Evolutionary conservation across 1,284 basidiomycete species (phyloP), one percentile per base, ranked within the genome.

Genomic region (Albatrellus sp.): DNA sequence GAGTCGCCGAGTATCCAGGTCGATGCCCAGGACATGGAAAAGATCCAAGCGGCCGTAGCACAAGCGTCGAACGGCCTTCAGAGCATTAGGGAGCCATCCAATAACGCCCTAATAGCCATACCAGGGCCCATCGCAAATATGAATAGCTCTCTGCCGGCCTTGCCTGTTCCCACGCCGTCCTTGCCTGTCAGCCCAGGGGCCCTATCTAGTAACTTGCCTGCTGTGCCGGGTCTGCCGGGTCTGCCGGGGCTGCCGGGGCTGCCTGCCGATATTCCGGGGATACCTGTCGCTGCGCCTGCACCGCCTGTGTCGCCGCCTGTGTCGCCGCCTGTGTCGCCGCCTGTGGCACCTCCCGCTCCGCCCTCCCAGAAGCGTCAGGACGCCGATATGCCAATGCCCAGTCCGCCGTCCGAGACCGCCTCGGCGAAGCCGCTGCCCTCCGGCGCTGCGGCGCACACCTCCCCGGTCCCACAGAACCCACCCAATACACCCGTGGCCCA

Each of bases 391-490:
- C 7, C 24, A 7, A 24, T 7, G 7, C 7, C 24, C 24, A 24
- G 24, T 24, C 4, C 24, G 24, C 24, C 24, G 24, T 24, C 24
- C 24, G 3, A 3, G 33, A 19, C 42, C 17, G 20, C 40, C 6
- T 31, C 40, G 40, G 14, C 13, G 37, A 20, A 2, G 19, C 19
- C 14, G 37, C 9, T 16, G 24, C 14, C 19, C 37, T 13, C 37
- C 2, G 14, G n/a, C 11, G n/a, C 39, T 14, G 9, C 12, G 7
- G 8, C 19, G 16, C 13, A 29, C 30, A 45, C 50, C 48, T 56
- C 55, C n/a, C 54, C 55, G 3, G 40, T 55, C 34, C 55, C 55
- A 3, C 37, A 39, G 24, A 54, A 53, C 49, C 55, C 55, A 17
- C 54, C 55, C 37, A 56, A 56, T 49, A 53, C 50, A 24, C 55